Evolutionary conservation across 371 early-diverging fungal genomes (phyloP).

Genomic region (Haplosporangium sp.): DNA sequence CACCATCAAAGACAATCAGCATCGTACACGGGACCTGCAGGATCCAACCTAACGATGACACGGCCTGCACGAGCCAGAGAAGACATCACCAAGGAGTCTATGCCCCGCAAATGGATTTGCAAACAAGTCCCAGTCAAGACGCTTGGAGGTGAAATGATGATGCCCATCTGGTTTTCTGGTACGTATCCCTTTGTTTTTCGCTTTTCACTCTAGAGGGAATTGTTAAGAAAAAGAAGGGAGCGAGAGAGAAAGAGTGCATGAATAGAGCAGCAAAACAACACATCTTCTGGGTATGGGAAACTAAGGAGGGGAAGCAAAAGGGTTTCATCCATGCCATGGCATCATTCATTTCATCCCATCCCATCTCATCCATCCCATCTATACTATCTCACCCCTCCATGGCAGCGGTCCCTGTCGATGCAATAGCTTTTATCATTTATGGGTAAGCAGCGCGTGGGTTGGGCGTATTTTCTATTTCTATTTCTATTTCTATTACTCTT

Average conservation of each 20-base stretch:
- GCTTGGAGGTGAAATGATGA: constrained; percentile 51
- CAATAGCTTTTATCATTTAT: background rate
- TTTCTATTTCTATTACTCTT: background rate
- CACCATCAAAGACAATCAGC: constrained; percentile 1
- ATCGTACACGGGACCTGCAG: background rate
- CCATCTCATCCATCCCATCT: constrained; percentile 1
- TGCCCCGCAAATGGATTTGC: constrained; percentile 51
- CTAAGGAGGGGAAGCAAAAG: constrained; percentile 7
- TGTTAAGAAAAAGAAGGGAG: background rate
- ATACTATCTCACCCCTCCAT: constrained; percentile 1
- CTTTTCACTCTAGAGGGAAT: background rate
- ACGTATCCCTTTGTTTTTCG: constrained; percentile 6
- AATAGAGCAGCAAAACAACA: background rate
- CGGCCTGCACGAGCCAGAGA: constrained; percentile 30
- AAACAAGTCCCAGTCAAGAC: constrained; percentile 45
- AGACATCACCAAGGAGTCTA: constrained; percentile 44
- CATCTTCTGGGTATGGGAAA: constrained; percentile 1
- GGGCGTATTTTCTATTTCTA: background rate
- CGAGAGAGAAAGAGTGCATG: background rate
- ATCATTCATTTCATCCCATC: constrained; percentile 3
- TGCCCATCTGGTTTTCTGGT: constrained; percentile 52
- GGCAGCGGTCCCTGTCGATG: background rate
- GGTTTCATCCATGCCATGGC: constrained; percentile 13
- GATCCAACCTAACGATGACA: constrained; percentile 1
- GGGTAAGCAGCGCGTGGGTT: background rate